Evolutionary conservation across 208 protist species (phyloP).

Genomic region (Tritrichomonas musculus): DNA sequence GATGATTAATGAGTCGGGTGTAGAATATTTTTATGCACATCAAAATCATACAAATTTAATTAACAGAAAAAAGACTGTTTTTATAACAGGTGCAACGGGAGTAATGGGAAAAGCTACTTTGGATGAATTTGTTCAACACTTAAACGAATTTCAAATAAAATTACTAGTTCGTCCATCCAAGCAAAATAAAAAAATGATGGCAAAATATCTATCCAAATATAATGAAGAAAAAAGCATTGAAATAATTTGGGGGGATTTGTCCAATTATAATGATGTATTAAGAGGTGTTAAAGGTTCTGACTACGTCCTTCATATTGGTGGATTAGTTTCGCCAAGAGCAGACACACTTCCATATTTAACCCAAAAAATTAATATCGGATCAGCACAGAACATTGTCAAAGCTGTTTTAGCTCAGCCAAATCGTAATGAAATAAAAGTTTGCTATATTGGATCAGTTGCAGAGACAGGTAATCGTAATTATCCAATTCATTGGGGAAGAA

Average conservation of each 20-base stretch:
- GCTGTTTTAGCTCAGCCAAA: background rate
- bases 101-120: background rate
- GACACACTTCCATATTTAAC: background rate
- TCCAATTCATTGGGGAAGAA: constrained; percentile 27
- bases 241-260: background rate
- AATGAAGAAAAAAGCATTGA: background rate
- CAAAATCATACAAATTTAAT: no score
- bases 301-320: no score
- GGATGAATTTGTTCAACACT: background rate
- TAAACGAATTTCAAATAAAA: background rate
- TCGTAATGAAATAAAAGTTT: background rate
- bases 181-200: no score
- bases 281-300: background rate
- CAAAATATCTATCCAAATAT: background rate
- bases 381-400: background rate
- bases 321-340: background rate
- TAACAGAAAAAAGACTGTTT: no score
- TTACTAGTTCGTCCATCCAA: no score
- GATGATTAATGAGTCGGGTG: no score
- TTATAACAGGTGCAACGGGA: background rate
- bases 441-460: background rate
- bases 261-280: background rate
- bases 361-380: background rate
- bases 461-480: background rate
- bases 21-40: no score